Evolutionary conservation across 805 yeast genomes (phyloP).

Genomic region (Myxozyma monticola): DNA sequence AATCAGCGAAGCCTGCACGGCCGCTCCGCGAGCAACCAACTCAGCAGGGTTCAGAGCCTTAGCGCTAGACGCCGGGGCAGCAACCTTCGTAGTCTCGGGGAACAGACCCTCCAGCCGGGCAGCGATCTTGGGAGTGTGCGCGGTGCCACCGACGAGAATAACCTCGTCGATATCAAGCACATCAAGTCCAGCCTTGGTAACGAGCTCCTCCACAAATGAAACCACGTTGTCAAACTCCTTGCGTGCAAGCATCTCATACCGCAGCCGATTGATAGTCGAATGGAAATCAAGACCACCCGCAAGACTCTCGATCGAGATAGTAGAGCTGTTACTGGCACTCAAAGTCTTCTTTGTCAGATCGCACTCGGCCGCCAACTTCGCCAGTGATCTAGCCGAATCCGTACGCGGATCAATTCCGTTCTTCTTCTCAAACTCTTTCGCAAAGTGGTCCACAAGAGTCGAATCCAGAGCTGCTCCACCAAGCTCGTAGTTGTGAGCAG

Average conservation of each 20-base stretch:
- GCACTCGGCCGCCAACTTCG: conserved; percentile 83
- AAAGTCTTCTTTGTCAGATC: conserved; percentile 85
- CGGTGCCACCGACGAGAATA: conserved; percentile 87
- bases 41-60: conserved; percentile 88
- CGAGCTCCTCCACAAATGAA: conserved; percentile 69
- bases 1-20: conserved; percentile 86
- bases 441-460: conserved; percentile 76
- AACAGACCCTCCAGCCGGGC: conserved; percentile 68
- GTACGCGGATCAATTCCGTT: conserved; percentile 74
- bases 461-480: conserved; percentile 89
- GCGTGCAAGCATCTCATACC: conserved; percentile 86
- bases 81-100: conserved; percentile 74
- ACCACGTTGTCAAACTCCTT: conserved; percentile 73
- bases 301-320: conserved; percentile 90
- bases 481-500: conserved; percentile 74
- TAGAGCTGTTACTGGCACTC: conserved; percentile 82
- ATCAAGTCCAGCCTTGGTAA: conserved; percentile 81
- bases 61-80: conserved; percentile 72
- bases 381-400: conserved; percentile 72
- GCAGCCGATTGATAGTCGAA: conserved; percentile 87
- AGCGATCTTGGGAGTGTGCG: conserved; percentile 90
- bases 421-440: conserved; percentile 93
- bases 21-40: conserved; percentile 89
- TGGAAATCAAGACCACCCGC: conserved; percentile 94
- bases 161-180: conserved; percentile 87